Evolutionary conservation across 129 eudicot genomes (phyloP).

Genomic region (Pittosporum tobira): DNA sequence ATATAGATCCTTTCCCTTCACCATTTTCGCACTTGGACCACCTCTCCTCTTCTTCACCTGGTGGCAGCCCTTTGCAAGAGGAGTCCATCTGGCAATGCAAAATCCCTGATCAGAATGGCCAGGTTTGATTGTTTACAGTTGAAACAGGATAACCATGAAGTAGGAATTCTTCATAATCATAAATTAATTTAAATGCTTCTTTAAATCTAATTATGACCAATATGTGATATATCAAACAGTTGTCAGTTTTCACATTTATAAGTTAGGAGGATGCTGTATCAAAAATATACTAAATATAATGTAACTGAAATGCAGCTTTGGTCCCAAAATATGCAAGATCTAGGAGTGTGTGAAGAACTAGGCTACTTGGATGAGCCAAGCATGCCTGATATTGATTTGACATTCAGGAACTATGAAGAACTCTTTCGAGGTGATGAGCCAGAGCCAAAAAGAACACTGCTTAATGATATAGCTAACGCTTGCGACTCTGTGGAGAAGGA

Average conservation of each 20-base stretch:
- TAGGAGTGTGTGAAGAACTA: slow-evolving; percentile 80
- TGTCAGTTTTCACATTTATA: neutral
- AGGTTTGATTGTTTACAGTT: slow-evolving; percentile 35
- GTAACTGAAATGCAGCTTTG: slow-evolving; percentile 45
- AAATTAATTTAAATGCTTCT: neutral
- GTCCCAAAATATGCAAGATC: slow-evolving; percentile 87
- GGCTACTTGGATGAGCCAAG: slow-evolving; percentile 44
- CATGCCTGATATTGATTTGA: slow-evolving; percentile 77
- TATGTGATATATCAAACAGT: neutral
- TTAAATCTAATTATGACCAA: neutral
- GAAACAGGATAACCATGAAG: no score
- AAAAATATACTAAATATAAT: neutral
- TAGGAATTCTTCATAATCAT: neutral
- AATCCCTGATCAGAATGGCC: slow-evolving; percentile 39
- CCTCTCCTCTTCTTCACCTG: slow-evolving; percentile 25
- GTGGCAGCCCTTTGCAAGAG: slow-evolving; percentile 29
- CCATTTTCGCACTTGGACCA: slow-evolving; percentile 42
- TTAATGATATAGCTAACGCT: slow-evolving; percentile 15
- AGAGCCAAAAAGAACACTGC: slow-evolving; percentile 24
- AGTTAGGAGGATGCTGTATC: neutral
- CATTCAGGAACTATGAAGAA: slow-evolving; percentile 73
- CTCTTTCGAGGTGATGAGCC: slow-evolving; percentile 52
- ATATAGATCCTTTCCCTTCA: slow-evolving; percentile 31
- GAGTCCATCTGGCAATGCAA: slow-evolving; percentile 66
- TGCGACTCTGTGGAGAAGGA: slow-evolving; percentile 26